A percentile compares a stretch with the other conserved stretches of the same genome.
Conservation (phyloP, 2,329 filamentous ascomycete genomes). For the Fusarium sp. region DNA sequence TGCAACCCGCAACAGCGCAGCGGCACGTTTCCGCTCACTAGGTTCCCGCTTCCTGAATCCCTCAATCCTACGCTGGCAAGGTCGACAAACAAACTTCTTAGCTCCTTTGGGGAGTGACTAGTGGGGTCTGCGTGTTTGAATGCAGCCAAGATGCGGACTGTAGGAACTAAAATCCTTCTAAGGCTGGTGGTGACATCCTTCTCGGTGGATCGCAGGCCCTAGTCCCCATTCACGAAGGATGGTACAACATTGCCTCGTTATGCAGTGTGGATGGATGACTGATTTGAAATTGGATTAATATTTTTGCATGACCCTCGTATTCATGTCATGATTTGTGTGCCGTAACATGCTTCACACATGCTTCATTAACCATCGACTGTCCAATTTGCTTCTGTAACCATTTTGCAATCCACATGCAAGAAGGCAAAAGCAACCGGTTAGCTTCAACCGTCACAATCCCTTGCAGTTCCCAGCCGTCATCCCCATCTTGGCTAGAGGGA, state of each 20-base stretch:
- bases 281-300: background rate
- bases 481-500: conserved; percentile 9
- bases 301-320: background rate
- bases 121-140: background rate
- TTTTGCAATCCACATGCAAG: conserved; percentile 41
- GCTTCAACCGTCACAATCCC: conserved; percentile 47
- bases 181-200: background rate
- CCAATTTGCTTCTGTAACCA: conserved; percentile 15
- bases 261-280: background rate
- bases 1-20: background rate
- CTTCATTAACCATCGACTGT: conserved; percentile 24
- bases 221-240: background rate
- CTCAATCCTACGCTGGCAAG: background rate
- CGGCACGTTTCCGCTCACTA: background rate
- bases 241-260: background rate
- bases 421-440: conserved; percentile 48
- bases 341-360: conserved; percentile 11
- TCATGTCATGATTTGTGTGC: background rate
- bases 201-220: background rate
- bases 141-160: background rate
- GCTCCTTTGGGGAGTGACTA: background rate
- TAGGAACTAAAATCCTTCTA: background rate
- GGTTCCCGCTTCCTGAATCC: background rate
- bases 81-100: background rate
- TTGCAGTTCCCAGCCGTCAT: conserved; percentile 45